Percentiles rank a stretch among this genome's conserved stretches.
phyloP scores from a whole-genome alignment of 768 basidiomycete genomes.

The Russula earlei region DNA sequence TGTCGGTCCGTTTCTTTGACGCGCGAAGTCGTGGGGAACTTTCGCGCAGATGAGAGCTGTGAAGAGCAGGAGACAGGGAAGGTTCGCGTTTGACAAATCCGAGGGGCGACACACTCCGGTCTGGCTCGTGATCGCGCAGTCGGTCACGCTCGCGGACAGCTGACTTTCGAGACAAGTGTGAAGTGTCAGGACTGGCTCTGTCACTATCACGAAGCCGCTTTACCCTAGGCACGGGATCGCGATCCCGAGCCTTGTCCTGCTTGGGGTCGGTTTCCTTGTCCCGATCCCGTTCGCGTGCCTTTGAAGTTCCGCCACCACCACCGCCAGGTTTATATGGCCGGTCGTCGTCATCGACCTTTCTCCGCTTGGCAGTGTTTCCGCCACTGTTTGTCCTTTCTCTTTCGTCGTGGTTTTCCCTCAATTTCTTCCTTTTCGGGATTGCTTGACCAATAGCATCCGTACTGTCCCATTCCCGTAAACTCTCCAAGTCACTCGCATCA shows the following conservation, averaged over 20 bases:
- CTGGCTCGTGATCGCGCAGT: slow-evolving; percentile 9
- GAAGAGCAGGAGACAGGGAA: slow-evolving; percentile 23
- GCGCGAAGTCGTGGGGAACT: slow-evolving; percentile 6
- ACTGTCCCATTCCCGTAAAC: slow-evolving; percentile 21
- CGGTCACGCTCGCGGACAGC: slow-evolving; percentile 14
- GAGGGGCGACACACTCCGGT: slow-evolving; percentile 8
- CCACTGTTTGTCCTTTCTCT: slow-evolving; percentile 12
- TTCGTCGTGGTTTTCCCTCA: slow-evolving; percentile 20
- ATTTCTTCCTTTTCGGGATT: slow-evolving; percentile 23
- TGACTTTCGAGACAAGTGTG: not conserved
- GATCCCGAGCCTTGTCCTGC: slow-evolving; percentile 12
- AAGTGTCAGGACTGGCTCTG: slow-evolving; percentile 14
- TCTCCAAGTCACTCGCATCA: slow-evolving; percentile 9
- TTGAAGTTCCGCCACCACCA: slow-evolving; percentile 4
- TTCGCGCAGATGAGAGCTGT: slow-evolving; percentile 11
- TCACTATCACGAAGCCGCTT: slow-evolving; percentile 41
- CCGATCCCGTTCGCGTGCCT: slow-evolving; percentile 18
- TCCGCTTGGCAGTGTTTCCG: slow-evolving; percentile 10
- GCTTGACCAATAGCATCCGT: slow-evolving; percentile 6
- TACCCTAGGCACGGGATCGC: slow-evolving; percentile 15
- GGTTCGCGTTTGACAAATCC: slow-evolving; percentile 15
- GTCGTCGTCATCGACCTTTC: slow-evolving; percentile 18
- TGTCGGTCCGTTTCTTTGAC: slow-evolving; percentile 6
- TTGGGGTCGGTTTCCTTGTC: slow-evolving; percentile 12
- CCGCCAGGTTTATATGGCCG: slow-evolving; percentile 13